Evolutionary conservation across 192 early-diverging fungal species (phyloP), one percentile per base, ranked within the genome.

Genomic region (Coemansia sp.): DNA sequence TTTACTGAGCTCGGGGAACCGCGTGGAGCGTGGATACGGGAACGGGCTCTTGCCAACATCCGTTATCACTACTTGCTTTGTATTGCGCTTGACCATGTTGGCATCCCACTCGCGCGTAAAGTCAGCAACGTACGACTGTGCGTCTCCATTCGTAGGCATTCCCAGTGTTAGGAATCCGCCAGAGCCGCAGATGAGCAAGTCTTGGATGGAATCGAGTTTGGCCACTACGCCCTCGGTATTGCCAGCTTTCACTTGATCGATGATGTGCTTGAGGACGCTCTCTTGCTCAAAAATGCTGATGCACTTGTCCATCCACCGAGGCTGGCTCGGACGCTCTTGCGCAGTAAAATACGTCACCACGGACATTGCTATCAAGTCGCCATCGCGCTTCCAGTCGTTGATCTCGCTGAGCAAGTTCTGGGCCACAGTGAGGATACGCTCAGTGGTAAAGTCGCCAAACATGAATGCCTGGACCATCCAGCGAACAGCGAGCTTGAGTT

Each of bases 331-430:
- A 17, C 71, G 73, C 31, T 77, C 76, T 21, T 62, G 61, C 1
- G 82, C 77, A 2, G 77, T 86, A 70, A 75, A 82, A 32, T 74
- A 71, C 17, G 75, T 82, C 3, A 75, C 62, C 4, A 88, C 71
- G 19, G 89, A 84, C 3, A 53, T 53, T 44, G 89, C 60, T 75
- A 93, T 78, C 8, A 72, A 61, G 5, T 68, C 67, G 19, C 89
- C 91, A 67, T 91, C 87, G 11, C 91, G 87, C 73, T 93, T 92
- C 23, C 84, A 60, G 44, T 91, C 89, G 48, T 68, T 63, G 34
- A 93, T 84, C n/a, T 89, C 85, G 17, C 84, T 85, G 27, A 88
- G 71, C 59, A 93, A 66, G 68, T 92, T 93, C 78, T 93, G 91
- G 15, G 87, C 86, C 3, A 84, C 74, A 0, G 89, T 86, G n/a